These are phyloP conservation scores for Teratosphaeria epicoccoides DNA, from an alignment of 2,329 filamentous ascomycete genomes.

Conservation along the genomic window DNA sequence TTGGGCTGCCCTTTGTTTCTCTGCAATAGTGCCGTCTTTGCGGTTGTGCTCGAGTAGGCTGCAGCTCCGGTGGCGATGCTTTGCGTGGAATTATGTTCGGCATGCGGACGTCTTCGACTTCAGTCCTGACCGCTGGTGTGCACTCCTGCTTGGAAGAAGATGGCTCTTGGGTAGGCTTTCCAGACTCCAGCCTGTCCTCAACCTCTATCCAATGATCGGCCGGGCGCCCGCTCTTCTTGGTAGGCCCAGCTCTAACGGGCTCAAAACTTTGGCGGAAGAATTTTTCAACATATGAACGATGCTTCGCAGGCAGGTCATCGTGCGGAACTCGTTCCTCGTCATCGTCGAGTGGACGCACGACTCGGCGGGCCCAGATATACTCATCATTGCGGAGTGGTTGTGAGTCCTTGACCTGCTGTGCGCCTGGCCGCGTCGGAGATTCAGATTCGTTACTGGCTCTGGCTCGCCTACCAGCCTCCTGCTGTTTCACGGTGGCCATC, in stretches of 20 bases:
- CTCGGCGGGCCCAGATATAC: not conserved
- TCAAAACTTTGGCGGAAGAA: not conserved
- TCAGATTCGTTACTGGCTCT: not conserved
- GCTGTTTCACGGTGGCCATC: not conserved
- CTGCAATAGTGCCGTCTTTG: not conserved
- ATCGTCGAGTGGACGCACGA: not conserved
- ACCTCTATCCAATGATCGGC: not conserved
- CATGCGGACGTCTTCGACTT: not conserved
- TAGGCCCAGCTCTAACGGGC: not conserved
- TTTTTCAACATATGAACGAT: not conserved
- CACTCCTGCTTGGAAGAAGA: not conserved
- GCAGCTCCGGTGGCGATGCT: not conserved
- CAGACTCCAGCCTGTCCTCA: not conserved
- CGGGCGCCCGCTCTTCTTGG: not conserved
- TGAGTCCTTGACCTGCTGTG: not conserved
- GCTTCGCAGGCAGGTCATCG: not conserved
- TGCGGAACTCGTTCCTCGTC: not conserved
- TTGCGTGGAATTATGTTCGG: too few species aligned
- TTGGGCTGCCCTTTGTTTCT: constrained; percentile 1
- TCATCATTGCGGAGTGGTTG: not conserved
- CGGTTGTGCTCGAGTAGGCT: not conserved
- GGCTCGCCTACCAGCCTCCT: not conserved
- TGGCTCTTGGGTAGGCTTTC: not conserved
- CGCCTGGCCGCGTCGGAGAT: not conserved
- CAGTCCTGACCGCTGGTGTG: not conserved